phyloP scores from a whole-genome alignment of 1,284 basidiomycete genomes.

The Cystobasidium slooffiae region DNA sequence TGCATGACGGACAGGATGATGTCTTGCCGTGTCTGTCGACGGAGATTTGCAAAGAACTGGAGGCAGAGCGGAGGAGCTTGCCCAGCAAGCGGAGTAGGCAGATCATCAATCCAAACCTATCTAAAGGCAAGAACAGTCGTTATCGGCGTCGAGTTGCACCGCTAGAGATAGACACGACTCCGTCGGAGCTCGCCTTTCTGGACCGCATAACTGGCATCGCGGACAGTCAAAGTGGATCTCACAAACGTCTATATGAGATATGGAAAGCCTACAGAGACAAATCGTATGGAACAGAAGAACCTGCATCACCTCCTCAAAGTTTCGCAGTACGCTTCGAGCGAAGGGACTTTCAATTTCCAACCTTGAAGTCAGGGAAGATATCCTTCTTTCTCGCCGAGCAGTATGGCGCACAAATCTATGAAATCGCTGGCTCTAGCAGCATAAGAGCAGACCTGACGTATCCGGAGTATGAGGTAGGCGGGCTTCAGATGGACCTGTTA shows the following conservation, averaged over 20 bases:
- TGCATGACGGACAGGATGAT: background rate
- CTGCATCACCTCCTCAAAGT: background rate
- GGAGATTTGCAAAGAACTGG: background rate
- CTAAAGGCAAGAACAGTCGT: background rate
- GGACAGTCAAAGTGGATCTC: background rate
- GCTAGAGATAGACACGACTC: conserved; percentile 19
- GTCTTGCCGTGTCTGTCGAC: background rate
- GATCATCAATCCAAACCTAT: conserved; percentile 4
- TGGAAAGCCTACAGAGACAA: conserved; percentile 3
- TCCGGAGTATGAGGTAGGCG: conserved; percentile 29
- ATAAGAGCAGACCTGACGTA: background rate
- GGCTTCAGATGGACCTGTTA: no score
- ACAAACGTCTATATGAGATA: background rate
- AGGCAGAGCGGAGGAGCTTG: conserved; percentile 22
- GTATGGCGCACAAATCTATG: conserved; percentile 7
- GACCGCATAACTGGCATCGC: background rate
- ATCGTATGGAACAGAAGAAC: background rate
- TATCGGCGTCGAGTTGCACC: conserved; percentile 2
- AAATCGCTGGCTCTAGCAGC: background rate
- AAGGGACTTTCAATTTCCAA: conserved; percentile 29
- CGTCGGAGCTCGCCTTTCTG: conserved; percentile 18
- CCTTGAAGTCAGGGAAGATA: conserved; percentile 19
- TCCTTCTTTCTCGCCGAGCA: conserved; percentile 6
- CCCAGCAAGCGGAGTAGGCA: conserved; percentile 36
- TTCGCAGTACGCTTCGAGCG: conserved; percentile 34